A percentile compares a stretch with the other conserved stretches of the same genome.
phyloP scores from a whole-genome alignment of 1,284 basidiomycete genomes.

The Ustilago sp. region DNA sequence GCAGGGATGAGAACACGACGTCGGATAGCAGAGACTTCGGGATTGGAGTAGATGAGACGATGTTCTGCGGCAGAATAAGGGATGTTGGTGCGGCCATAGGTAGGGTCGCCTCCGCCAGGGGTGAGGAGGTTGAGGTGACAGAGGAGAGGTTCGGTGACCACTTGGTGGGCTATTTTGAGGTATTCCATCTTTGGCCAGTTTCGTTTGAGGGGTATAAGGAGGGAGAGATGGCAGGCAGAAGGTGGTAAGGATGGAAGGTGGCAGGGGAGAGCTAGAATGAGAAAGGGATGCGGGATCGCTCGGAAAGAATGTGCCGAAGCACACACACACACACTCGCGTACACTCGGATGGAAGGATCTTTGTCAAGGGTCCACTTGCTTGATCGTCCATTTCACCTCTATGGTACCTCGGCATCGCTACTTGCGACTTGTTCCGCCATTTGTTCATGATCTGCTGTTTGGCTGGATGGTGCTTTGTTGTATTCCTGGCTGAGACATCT shows the following conservation, averaged over 20 bases:
- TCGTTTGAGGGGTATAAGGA: not conserved
- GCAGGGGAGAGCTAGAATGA: not conserved
- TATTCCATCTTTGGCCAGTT: conserved; percentile 34
- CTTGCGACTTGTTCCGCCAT: too few relatives aligned
- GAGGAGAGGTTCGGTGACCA: conserved; percentile 63
- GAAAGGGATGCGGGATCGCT: not conserved
- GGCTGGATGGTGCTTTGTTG: not conserved
- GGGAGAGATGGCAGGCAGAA: not conserved
- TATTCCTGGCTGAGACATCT: conserved; percentile 4
- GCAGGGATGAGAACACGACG: conserved; percentile 52
- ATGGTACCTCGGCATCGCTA: too few relatives aligned
- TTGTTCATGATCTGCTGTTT: too few relatives aligned
- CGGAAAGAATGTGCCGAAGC: conserved; percentile 1
- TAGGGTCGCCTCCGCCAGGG: conserved; percentile 61
- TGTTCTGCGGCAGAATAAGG: conserved; percentile 56
- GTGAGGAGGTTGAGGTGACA: conserved; percentile 53
- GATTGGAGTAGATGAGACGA: conserved; percentile 63
- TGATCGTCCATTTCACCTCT: too few relatives aligned
- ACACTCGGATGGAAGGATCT: conserved; percentile 2
- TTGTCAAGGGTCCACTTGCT: not conserved
- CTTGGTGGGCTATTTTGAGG: conserved; percentile 46
- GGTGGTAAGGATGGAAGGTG: not conserved
- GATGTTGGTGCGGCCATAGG: conserved; percentile 60
- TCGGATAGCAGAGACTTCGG: conserved; percentile 54
- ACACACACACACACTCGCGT: conserved; percentile 3